phyloP scores from a whole-genome alignment of 192 early-diverging fungal genomes.

The Linnemannia exigua region DNA sequence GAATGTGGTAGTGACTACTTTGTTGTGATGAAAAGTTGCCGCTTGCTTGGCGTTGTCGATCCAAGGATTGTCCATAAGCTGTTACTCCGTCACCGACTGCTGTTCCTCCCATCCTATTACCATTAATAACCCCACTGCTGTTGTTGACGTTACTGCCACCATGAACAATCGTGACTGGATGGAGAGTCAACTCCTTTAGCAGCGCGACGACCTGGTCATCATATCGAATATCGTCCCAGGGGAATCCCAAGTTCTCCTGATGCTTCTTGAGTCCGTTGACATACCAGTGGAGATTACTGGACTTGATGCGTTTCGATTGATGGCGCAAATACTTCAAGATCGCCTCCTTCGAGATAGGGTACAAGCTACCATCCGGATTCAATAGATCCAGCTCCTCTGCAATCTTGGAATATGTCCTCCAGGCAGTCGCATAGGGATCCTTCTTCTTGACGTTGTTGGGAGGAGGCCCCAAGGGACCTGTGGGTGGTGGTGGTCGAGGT shows the following conservation, averaged over 20 bases:
- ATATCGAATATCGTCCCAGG: slow-evolving; percentile 52
- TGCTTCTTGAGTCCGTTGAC: slow-evolving; percentile 57
- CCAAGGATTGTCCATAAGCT: neutral
- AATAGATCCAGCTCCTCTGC: slow-evolving; percentile 48
- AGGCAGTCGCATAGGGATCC: slow-evolving; percentile 54
- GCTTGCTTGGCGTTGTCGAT: neutral
- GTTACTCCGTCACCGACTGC: neutral
- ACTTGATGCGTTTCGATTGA: slow-evolving; percentile 53
- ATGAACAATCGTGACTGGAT: slow-evolving; percentile 36
- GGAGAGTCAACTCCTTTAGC: slow-evolving; percentile 50
- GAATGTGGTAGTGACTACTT: neutral
- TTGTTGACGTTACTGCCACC: slow-evolving; percentile 8
- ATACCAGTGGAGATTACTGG: slow-evolving; percentile 56
- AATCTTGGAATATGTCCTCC: slow-evolving; percentile 55
- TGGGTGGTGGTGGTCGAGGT: neutral
- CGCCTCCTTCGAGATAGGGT: slow-evolving; percentile 53
- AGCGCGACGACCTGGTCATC: slow-evolving; percentile 51
- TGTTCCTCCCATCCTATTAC: neutral
- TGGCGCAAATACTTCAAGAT: slow-evolving; percentile 53
- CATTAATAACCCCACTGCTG: neutral
- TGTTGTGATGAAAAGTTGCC: neutral
- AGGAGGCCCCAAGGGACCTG: neutral
- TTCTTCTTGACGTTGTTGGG: slow-evolving; percentile 33
- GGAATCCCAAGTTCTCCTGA: slow-evolving; percentile 50
- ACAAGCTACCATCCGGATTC: slow-evolving; percentile 49